These are phyloP conservation scores for Gossypium lobatum DNA, from an alignment of 441 rosid species.

Conservation along the genomic window DNA sequence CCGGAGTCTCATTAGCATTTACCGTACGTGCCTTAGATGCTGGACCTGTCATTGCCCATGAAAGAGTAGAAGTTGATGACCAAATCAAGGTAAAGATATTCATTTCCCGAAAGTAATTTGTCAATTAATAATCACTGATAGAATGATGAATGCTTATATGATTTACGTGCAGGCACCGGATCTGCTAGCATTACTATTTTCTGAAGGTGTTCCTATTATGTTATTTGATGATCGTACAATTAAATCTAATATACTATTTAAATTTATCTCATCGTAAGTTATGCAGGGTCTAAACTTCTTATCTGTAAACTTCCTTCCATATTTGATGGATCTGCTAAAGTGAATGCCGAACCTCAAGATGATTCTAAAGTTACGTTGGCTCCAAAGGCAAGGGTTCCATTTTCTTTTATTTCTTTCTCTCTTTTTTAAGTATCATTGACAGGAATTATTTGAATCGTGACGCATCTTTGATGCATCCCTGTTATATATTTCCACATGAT, in stretches of 20 bases:
- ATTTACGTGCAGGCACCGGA: conserved; percentile 72
- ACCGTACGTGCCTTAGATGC: conserved; percentile 81
- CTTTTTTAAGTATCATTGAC: not conserved
- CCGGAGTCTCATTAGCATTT: conserved; percentile 90
- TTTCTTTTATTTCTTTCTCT: not conserved
- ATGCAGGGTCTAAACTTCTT: conserved; percentile 82
- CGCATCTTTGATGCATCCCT: not conserved
- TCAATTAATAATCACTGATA: not conserved
- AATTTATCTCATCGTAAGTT: not conserved
- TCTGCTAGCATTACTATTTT: conserved; percentile 59
- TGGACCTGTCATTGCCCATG: conserved; percentile 75
- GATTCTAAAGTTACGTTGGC: conserved; percentile 80
- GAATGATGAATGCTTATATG: not conserved
- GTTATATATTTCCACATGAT: not conserved
- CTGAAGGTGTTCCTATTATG: conserved; percentile 43
- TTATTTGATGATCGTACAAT: not conserved
- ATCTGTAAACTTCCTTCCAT: conserved; percentile 65
- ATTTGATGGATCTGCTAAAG: conserved; percentile 68
- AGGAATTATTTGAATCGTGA: not conserved
- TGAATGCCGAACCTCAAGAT: conserved; percentile 76
- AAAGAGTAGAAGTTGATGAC: conserved; percentile 56
- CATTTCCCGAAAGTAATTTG: not conserved
- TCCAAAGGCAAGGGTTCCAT: conserved; percentile 52
- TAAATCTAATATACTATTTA: too few species aligned
- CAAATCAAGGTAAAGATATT: conserved; percentile 58